Evolutionary conservation across 2,329 filamentous ascomycete genomes (phyloP).

Genomic region (Colletotrichum sp.): DNA sequence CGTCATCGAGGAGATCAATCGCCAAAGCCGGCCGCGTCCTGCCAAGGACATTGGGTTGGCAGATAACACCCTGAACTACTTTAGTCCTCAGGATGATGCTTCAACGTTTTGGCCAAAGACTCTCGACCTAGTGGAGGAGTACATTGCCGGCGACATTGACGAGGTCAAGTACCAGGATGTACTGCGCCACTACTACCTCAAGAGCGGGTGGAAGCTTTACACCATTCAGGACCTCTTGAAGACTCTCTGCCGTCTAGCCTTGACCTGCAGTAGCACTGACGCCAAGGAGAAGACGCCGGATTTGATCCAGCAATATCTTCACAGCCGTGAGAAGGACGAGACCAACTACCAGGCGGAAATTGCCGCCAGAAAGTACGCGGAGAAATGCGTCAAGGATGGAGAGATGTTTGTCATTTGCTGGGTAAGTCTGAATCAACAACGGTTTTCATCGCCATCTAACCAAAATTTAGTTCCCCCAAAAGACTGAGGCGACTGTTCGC

Average conservation of each 20-base stretch:
- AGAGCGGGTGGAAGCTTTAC: constrained; percentile 91
- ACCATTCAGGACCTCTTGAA: constrained; percentile 88
- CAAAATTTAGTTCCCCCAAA: constrained; percentile 63
- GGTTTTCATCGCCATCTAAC: constrained; percentile 31
- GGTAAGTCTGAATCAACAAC: constrained; percentile 61
- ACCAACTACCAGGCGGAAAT: constrained; percentile 92
- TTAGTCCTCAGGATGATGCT: constrained; percentile 63
- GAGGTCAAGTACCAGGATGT: constrained; percentile 87
- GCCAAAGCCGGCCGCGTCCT: constrained; percentile 77
- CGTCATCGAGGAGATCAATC: constrained; percentile 75
- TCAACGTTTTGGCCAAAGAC: constrained; percentile 87
- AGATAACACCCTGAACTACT: constrained; percentile 80
- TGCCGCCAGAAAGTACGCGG: constrained; percentile 87
- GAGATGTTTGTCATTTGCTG: constrained; percentile 91
- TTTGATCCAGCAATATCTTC: constrained; percentile 85
- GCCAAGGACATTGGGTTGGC: constrained; percentile 85
- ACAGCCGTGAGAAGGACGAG: constrained; percentile 80
- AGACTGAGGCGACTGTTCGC: constrained; percentile 73
- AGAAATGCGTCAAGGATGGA: constrained; percentile 90
- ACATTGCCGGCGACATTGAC: constrained; percentile 82
- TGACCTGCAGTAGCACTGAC: constrained; percentile 84
- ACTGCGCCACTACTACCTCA: constrained; percentile 88
- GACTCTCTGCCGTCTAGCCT: constrained; percentile 79
- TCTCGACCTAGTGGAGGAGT: constrained; percentile 84
- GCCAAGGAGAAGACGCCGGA: constrained; percentile 93